Percentiles rank a stretch among this genome's conserved stretches.
Conservation (phyloP, 148 eudicot genomes). For the Rhododendron ferrugineum region DNA sequence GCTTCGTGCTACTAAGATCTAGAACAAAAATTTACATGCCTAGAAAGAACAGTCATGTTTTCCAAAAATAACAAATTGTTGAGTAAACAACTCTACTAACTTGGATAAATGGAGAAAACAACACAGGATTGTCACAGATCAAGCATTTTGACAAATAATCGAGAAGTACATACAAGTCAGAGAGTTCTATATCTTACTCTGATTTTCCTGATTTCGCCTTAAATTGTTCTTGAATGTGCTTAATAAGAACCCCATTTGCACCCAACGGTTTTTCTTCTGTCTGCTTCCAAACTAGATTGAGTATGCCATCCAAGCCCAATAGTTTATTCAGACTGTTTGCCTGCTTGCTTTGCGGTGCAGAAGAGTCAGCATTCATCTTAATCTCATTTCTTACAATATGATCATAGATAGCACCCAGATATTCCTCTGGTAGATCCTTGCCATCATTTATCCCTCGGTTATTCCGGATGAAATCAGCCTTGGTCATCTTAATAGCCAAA, state of each 20-base stretch:
- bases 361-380: conserved; percentile 83
- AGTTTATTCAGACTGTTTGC: conserved; percentile 75
- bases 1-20: too few relatives aligned
- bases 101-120: not conserved
- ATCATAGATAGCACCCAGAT: conserved; percentile 80
- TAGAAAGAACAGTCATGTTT: not conserved
- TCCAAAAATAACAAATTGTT: not conserved
- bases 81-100: not conserved
- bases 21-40: not conserved
- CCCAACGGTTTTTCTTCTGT: conserved; percentile 93
- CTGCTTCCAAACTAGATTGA: conserved; percentile 93
- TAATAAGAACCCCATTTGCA: conserved; percentile 80
- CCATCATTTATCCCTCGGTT: conserved; percentile 98
- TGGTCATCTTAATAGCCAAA: conserved; percentile 59
- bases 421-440: conserved; percentile 91
- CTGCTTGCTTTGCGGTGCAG: conserved; percentile 89
- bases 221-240: conserved; percentile 95
- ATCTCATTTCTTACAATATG: conserved; percentile 93
- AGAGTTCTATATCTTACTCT: conserved; percentile 53
- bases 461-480: conserved; percentile 93
- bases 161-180: not conserved
- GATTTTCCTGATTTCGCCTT: conserved; percentile 88
- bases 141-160: not conserved
- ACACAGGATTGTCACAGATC: not conserved
- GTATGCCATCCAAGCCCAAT: conserved; percentile 91